phyloP scores from a whole-genome alignment of 768 basidiomycete species.

The Boletus tomentosulus region DNA sequence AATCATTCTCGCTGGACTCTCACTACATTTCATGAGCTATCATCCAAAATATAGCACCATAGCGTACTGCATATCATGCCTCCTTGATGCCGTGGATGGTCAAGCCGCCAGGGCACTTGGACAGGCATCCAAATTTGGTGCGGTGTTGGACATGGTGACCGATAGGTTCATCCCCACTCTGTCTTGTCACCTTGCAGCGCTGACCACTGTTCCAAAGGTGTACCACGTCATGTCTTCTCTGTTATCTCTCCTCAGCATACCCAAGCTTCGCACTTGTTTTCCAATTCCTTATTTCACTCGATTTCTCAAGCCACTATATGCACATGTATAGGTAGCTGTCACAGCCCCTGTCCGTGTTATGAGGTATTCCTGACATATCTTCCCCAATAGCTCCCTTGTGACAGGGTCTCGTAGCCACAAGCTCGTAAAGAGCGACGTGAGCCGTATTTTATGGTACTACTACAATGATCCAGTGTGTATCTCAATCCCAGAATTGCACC shows the following conservation, averaged over 20 bases:
- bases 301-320: constrained; percentile 98
- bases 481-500: background rate
- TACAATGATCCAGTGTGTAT: constrained; percentile 85
- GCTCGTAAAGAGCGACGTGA: constrained; percentile 86
- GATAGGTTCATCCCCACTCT: constrained; percentile 63
- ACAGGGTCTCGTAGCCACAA: constrained; percentile 95
- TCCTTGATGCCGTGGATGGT: constrained; percentile 94
- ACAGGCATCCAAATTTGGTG: constrained; percentile 95
- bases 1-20: constrained; percentile 83
- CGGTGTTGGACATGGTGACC: constrained; percentile 98
- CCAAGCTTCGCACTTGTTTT: constrained; percentile 81
- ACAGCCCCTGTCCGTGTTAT: no score
- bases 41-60: constrained; percentile 92
- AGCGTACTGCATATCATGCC: constrained; percentile 83
- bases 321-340: constrained; percentile 92
- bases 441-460: constrained; percentile 85
- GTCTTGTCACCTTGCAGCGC: background rate
- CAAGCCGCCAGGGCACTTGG: constrained; percentile 83
- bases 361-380: constrained; percentile 4
- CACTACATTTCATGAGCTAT: constrained; percentile 90
- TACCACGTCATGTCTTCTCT: constrained; percentile 92
- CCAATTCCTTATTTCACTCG: constrained; percentile 93
- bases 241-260: constrained; percentile 89
- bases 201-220: constrained; percentile 52
- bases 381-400: constrained; percentile 69